A percentile compares a stretch with the other conserved stretches of the same genome.
Evolutionary conservation across 2,329 filamentous ascomycete species (phyloP).

Genomic region (Aureobasidium musti): DNA sequence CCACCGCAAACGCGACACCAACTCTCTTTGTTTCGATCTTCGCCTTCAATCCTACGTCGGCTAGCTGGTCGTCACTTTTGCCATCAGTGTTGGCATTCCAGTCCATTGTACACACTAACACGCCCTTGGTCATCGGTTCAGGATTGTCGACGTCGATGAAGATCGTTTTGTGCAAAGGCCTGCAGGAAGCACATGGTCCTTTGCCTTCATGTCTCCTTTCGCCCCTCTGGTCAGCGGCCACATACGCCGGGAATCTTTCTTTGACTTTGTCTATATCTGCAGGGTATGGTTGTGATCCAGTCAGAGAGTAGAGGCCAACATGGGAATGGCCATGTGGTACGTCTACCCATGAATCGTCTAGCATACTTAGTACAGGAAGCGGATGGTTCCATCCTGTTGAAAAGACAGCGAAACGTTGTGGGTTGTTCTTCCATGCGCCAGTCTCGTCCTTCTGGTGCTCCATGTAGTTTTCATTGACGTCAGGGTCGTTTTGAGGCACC

Average conservation of each 20-base stretch:
- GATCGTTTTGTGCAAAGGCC: conserved; percentile 4
- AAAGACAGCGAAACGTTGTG: conserved; percentile 10
- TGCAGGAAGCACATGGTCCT: conserved; percentile 12
- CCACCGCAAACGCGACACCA: conserved; percentile 5
- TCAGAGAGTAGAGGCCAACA: background rate
- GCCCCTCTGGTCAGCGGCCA: conserved; percentile 12
- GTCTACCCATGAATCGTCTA: background rate
- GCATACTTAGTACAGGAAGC: background rate
- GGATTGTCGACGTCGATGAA: conserved; percentile 6
- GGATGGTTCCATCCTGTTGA: background rate
- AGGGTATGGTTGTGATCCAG: too few relatives aligned
- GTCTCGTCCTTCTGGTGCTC: background rate
- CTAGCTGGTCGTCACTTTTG: background rate
- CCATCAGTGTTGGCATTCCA: background rate
- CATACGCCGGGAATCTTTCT: background rate
- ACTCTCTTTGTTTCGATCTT: background rate
- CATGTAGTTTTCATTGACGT: conserved; percentile 9
- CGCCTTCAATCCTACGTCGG: background rate
- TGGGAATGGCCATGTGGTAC: background rate
- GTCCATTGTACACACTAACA: background rate
- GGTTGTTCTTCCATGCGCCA: conserved; percentile 3
- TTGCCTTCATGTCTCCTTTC: background rate
- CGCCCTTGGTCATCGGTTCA: background rate
- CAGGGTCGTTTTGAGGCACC: conserved; percentile 9
- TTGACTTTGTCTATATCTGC: background rate